A percentile compares a stretch with the other conserved stretches of the same genome.
These are phyloP conservation scores for Solanum sparsipilum DNA, from an alignment of 257 asterid species.

Conservation along the genomic window DNA sequence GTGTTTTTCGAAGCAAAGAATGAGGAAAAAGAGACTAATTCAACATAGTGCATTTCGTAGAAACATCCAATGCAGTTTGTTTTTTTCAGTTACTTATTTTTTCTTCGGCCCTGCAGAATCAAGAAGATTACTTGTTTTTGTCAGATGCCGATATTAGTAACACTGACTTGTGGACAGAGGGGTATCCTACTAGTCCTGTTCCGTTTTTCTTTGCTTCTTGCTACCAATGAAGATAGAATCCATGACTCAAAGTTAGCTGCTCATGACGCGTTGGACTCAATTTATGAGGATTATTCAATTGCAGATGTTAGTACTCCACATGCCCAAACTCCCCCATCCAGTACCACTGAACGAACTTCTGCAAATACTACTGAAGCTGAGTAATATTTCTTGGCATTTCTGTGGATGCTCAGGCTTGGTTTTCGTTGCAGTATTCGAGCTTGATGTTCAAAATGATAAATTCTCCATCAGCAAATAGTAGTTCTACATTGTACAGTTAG, in stretches of 20 bases:
- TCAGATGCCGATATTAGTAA: constrained; percentile 49
- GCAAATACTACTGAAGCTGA: constrained; percentile 22
- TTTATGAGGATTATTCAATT: constrained; percentile 24
- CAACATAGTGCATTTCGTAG: not conserved
- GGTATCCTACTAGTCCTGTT: constrained; percentile 36
- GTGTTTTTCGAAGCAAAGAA: not conserved
- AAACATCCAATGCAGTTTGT: not conserved
- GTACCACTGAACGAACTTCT: constrained; percentile 16
- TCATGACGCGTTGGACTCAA: constrained; percentile 27
- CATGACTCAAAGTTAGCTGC: constrained; percentile 22
- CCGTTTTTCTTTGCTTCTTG: not conserved
- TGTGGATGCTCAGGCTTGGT: not conserved
- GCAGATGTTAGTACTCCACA: constrained; percentile 25
- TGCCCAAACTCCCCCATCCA: constrained; percentile 43
- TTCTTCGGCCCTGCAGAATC: constrained; percentile 36
- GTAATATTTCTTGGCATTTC: not conserved
- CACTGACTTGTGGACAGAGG: constrained; percentile 61
- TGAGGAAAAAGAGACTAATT: not conserved
- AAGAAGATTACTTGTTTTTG: constrained; percentile 56
- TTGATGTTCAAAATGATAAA: not conserved
- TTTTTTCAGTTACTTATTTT: not conserved
- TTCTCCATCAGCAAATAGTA: not conserved
- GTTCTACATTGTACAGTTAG: not conserved
- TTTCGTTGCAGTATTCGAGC: not conserved
- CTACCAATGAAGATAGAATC: not conserved